Evolutionary conservation across 129 eudicot species (phyloP).

Genomic region (Mikania micrantha): DNA sequence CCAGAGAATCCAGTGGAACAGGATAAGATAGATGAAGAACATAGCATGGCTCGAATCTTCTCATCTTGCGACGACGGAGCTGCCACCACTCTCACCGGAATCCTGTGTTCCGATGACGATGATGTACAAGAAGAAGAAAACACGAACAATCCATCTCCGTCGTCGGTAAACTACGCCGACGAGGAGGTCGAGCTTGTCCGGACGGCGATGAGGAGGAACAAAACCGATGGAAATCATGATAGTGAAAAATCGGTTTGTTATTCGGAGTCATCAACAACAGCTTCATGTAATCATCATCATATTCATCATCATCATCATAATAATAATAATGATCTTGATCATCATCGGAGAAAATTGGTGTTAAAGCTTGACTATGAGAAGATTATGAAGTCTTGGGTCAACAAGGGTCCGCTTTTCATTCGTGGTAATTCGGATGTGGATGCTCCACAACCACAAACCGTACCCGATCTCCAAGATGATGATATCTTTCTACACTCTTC

Average conservation of each 20-base stretch:
- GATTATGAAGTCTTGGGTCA: constrained; percentile 68
- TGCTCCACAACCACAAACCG: constrained; percentile 44
- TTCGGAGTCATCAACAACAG: constrained; percentile 38
- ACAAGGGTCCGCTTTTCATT: constrained; percentile 54
- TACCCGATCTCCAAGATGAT: constrained; percentile 57
- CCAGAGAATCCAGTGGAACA: constrained; percentile 49
- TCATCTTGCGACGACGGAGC: constrained; percentile 55
- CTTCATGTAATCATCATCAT: constrained; percentile 14
- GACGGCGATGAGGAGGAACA: constrained; percentile 77
- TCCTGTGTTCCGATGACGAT: constrained; percentile 31
- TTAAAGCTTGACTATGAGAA: constrained; percentile 74
- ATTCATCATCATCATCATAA: background rate
- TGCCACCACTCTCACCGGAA: constrained; percentile 57
- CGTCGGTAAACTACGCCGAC: constrained; percentile 43
- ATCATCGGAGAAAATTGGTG: constrained; percentile 17
- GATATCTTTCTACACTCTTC: constrained; percentile 24
- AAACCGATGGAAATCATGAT: constrained; percentile 29
- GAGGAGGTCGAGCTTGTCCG: constrained; percentile 51
- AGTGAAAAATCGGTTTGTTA: constrained; percentile 67
- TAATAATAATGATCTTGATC: no score
- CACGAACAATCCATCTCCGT: constrained; percentile 33
- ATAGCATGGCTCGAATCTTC: constrained; percentile 44
- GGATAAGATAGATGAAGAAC: constrained; percentile 32
- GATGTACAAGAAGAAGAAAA: background rate
- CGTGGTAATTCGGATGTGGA: constrained; percentile 16